Evolutionary conservation across 805 yeast species (phyloP).

Genomic region (Candida anglica): DNA sequence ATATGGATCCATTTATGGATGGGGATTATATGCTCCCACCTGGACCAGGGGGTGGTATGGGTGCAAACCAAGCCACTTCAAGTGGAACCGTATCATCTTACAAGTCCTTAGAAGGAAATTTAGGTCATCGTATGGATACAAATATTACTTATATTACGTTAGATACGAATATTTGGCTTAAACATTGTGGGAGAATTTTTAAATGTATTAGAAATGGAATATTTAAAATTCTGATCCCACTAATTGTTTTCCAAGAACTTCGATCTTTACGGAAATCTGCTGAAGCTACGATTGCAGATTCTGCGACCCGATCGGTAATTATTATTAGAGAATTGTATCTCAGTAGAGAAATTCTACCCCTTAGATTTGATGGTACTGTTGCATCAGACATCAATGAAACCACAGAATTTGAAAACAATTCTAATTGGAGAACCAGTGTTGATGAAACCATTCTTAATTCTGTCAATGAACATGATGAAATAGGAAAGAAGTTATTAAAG

Average conservation of each 20-base stretch:
- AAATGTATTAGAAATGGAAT: constrained; percentile 62
- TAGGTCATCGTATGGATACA: constrained; percentile 57
- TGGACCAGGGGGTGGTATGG: not conserved
- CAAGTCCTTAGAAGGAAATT: constrained; percentile 38
- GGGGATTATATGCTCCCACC: not conserved
- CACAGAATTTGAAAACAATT: constrained; percentile 67
- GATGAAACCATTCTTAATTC: constrained; percentile 64
- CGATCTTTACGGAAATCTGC: constrained; percentile 66
- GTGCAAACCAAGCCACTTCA: not conserved
- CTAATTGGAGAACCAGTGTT: constrained; percentile 67
- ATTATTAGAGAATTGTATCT: constrained; percentile 63
- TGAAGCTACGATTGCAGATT: constrained; percentile 71
- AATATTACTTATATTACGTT: constrained; percentile 55
- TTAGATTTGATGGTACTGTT: constrained; percentile 65
- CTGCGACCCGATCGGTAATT: constrained; percentile 77
- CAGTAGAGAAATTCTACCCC: constrained; percentile 52
- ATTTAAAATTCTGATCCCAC: constrained; percentile 60
- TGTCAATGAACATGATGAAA: constrained; percentile 39
- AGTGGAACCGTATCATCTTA: not conserved
- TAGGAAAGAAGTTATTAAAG: constrained; percentile 35
- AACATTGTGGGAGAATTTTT: constrained; percentile 73
- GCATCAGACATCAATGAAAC: constrained; percentile 70
- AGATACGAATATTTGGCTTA: constrained; percentile 78
- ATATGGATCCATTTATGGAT: not conserved
- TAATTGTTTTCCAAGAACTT: constrained; percentile 75